phyloP scores from a whole-genome alignment of 2,329 filamentous ascomycete species.

The Diaporthe capsici region DNA sequence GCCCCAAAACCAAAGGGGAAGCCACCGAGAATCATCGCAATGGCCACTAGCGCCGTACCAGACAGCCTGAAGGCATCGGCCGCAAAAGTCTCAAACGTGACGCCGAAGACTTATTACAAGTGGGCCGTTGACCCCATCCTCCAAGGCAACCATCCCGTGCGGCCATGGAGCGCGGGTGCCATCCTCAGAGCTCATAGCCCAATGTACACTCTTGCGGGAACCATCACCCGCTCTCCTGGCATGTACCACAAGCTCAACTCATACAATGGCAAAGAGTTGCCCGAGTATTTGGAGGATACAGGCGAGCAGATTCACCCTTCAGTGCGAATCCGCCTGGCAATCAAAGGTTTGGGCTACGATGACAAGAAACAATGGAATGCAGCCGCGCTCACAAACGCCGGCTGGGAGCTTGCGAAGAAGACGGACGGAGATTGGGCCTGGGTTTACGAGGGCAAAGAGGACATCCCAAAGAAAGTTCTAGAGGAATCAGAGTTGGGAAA shows the following conservation, averaged over 20 bases:
- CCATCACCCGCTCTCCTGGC: constrained; percentile 61
- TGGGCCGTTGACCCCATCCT: constrained; percentile 67
- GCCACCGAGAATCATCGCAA: constrained; percentile 25
- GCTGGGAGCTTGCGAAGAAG: constrained; percentile 59
- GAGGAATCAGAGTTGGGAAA: constrained; percentile 68
- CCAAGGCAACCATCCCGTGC: constrained; percentile 60
- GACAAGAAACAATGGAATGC: constrained; percentile 64
- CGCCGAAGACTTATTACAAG: constrained; percentile 30
- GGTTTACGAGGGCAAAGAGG: constrained; percentile 64
- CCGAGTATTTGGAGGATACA: constrained; percentile 63
- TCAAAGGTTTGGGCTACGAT: constrained; percentile 64
- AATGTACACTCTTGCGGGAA: constrained; percentile 61
- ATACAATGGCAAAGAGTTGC: constrained; percentile 52
- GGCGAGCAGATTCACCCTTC: constrained; percentile 70
- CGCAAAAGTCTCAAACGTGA: constrained; percentile 16
- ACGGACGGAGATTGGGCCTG: constrained; percentile 63
- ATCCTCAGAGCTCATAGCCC: constrained; percentile 57
- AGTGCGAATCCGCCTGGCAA: constrained; percentile 66
- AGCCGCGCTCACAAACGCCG: constrained; percentile 55
- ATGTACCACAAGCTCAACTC: constrained; percentile 62
- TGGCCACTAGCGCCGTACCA: constrained; percentile 30
- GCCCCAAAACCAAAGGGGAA: constrained; percentile 34
- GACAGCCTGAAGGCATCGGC: constrained; percentile 33
- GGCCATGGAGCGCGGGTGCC: constrained; percentile 63
- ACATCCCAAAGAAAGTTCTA: constrained; percentile 59